Base-by-base conservation (phyloP, 73 alveolate species). In the Paramecium bursaria region DNA sequence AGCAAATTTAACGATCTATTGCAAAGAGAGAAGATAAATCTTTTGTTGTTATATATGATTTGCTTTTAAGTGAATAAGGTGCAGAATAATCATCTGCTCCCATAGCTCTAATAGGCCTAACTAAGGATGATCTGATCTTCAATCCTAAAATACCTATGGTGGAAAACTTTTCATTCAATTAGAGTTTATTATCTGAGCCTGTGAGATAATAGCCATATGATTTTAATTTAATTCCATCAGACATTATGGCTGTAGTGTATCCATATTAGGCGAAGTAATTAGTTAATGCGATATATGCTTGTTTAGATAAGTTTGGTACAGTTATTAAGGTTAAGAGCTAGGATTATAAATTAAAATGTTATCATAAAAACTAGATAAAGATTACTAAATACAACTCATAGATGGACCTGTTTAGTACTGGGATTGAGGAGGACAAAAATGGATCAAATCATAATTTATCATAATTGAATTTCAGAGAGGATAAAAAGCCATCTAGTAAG, bases 21-120 rank as follows among this genome's bases (percentile, higher is more conserved):
- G 35, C 57, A 17, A 79, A 79, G 23, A 52, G 89, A 54, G 89
- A 79, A 25, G 89, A 79, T 42, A 53, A 79, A 42, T 53, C 85
- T 48, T 79, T 79, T 29, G 89, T 79, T 0, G 76, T 79, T 19
- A 73, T 73, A 15, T 79, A 79, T 54, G 89, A 79, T 35, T 30
- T 79, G 1, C 73, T 79, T 11, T 44, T 52, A 4, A 73, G 76
- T 14, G 31, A 54, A 19, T 21, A 39, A 22, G 82, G 82, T 17
- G 61, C 35, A 11, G 82, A 67, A 9, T n/a, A n/a, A n/a, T 67
- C 53, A 19, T 67, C 82, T 10, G 44, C 53, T 39, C 82, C 82
- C 22, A 42, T 67, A 47, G 33, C 60, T 9, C 39, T 67, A 6
- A 42, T 19, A 13, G 44, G 44, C 21, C 29, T 67, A 39, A 67